These are phyloP conservation scores for Tulasnella sp. DNA, from an alignment of 768 basidiomycete genomes.

Conservation along the genomic window DNA sequence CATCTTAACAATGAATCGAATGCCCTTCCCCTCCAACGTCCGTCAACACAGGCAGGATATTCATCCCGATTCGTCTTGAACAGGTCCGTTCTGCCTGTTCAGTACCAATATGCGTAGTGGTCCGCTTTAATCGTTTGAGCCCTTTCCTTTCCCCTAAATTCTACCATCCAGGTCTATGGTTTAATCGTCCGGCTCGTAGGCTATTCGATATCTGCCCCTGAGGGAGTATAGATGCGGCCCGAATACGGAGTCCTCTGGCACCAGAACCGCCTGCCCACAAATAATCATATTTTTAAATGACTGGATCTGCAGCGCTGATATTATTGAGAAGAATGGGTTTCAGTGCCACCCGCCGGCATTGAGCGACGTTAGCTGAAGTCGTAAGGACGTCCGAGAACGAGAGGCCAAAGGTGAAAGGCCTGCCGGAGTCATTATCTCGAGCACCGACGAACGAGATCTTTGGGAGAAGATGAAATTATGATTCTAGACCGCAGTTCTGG, in stretches of 20 bases:
- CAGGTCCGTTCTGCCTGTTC: slow-evolving; percentile 51
- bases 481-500: background rate
- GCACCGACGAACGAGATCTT: slow-evolving; percentile 68
- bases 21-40: no score
- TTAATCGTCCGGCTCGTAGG: slow-evolving; percentile 26
- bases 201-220: slow-evolving; percentile 65
- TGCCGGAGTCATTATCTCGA: slow-evolving; percentile 59
- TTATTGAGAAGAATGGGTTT: slow-evolving; percentile 41
- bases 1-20: no score
- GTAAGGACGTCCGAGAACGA: slow-evolving; percentile 52
- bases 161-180: slow-evolving; percentile 26
- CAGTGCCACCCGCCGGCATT: slow-evolving; percentile 36
- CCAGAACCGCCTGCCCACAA: slow-evolving; percentile 45
- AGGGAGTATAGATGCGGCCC: slow-evolving; percentile 60
- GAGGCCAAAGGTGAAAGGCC: slow-evolving; percentile 47
- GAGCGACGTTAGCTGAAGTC: slow-evolving; percentile 40
- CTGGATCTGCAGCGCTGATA: slow-evolving; percentile 70
- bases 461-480: slow-evolving; percentile 61
- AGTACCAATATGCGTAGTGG: slow-evolving; percentile 36
- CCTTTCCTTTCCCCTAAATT: background rate
- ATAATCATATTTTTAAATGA: slow-evolving; percentile 65
- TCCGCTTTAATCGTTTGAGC: slow-evolving; percentile 8
- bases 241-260: slow-evolving; percentile 43
- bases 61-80: slow-evolving; percentile 61
- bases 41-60: slow-evolving; percentile 50